Percentiles rank a stretch among this genome's conserved stretches.
phyloP scores from a whole-genome alignment of 2,329 filamentous ascomycete species.

The Tothia fuscella region DNA sequence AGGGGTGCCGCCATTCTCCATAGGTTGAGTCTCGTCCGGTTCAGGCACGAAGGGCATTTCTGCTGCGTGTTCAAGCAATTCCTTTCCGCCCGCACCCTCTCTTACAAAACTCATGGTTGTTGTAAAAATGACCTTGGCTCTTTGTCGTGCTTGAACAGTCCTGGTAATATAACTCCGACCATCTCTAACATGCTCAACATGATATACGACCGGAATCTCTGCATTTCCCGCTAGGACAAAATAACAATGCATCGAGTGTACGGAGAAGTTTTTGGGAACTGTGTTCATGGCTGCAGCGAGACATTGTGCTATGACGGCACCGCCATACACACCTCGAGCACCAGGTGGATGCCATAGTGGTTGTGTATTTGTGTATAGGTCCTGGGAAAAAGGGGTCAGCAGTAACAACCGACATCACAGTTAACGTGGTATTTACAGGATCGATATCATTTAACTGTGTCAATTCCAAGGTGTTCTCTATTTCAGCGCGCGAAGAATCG shows the following conservation, averaged over 20 bases:
- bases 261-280: slow-evolving; percentile 64
- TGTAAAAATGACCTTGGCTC: slow-evolving; percentile 84
- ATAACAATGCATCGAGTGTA: slow-evolving; percentile 98
- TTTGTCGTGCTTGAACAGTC: slow-evolving; percentile 90
- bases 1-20: slow-evolving; percentile 32
- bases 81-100: slow-evolving; percentile 45
- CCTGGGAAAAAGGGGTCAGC: slow-evolving; percentile 35
- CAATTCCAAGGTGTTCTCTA: slow-evolving; percentile 83
- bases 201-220: slow-evolving; percentile 79
- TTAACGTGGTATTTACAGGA: slow-evolving; percentile 42
- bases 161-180: slow-evolving; percentile 82
- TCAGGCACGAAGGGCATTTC: slow-evolving; percentile 37
- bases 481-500: slow-evolving; percentile 60
- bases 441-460: slow-evolving; percentile 67
- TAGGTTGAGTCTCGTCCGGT: slow-evolving; percentile 29
- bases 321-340: slow-evolving; percentile 87
- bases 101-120: slow-evolving; percentile 83
- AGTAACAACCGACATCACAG: neutral
- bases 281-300: slow-evolving; percentile 81
- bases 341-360: slow-evolving; percentile 86
- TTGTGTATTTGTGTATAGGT: slow-evolving; percentile 91
- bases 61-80: slow-evolving; percentile 53
- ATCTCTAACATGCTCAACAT: slow-evolving; percentile 87
- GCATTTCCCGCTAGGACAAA: slow-evolving; percentile 85
- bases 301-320: slow-evolving; percentile 84